phyloP scores from a whole-genome alignment of 1,284 basidiomycete genomes.

The Bondarzewia mesenterica region DNA sequence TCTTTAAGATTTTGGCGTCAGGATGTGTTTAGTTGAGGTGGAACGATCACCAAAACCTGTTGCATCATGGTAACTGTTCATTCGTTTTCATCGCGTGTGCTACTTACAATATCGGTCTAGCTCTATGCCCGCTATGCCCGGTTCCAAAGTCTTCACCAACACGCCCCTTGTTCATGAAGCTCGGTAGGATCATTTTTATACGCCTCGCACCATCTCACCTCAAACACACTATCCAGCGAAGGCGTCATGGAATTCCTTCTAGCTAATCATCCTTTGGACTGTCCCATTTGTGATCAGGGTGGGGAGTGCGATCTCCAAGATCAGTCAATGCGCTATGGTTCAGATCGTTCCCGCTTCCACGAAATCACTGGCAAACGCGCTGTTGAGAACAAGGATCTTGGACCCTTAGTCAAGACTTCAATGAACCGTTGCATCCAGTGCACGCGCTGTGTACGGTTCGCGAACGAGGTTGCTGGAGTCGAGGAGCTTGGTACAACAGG shows the following conservation, averaged over 20 bases:
- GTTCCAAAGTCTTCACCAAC: slow-evolving; percentile 94
- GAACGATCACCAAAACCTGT: slow-evolving; percentile 93
- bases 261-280: slow-evolving; percentile 96
- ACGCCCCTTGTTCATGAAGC: slow-evolving; percentile 94
- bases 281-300: slow-evolving; percentile 97
- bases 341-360: slow-evolving; percentile 96
- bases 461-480: slow-evolving; percentile 97
- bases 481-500: slow-evolving; percentile 97
- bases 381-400: slow-evolving; percentile 97
- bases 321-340: slow-evolving; percentile 99
- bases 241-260: slow-evolving; percentile 99
- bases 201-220: not conserved
- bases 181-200: slow-evolving; percentile 39
- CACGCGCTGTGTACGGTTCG: slow-evolving; percentile 97
- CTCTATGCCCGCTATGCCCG: slow-evolving; percentile 98
- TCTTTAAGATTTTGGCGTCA: slow-evolving; percentile 13
- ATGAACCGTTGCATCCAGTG: slow-evolving; percentile 99
- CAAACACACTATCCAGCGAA: slow-evolving; percentile 46
- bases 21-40: slow-evolving; percentile 97
- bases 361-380: slow-evolving; percentile 98
- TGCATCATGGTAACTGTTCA: slow-evolving; percentile 60
- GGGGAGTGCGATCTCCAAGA: slow-evolving; percentile 99
- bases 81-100: not conserved
- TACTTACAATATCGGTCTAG: slow-evolving; percentile 29
- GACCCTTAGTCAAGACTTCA: slow-evolving; percentile 96